Evolutionary conservation across 306 rosid genomes (phyloP).

Genomic region (Castanopsis chinensis): DNA sequence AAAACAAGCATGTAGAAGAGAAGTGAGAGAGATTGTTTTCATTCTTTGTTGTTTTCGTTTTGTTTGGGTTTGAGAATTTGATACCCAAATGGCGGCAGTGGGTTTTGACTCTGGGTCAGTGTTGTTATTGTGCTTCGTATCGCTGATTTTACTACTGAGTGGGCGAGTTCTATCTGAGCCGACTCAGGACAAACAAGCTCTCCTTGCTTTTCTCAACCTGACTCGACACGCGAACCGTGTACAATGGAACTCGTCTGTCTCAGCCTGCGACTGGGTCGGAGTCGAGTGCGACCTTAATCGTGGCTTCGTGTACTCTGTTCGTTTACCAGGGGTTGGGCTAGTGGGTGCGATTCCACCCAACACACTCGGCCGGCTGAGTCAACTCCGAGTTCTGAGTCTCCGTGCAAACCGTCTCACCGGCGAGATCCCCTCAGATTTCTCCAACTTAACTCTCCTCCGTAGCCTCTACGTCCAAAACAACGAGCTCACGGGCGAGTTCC

Average conservation of each 20-base stretch:
- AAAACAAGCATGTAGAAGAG: background rate
- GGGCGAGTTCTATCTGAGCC: conserved; percentile 59
- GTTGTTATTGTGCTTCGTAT: conserved; percentile 11
- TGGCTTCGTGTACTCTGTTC: conserved; percentile 55
- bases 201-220: conserved; percentile 60
- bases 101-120: conserved; percentile 5
- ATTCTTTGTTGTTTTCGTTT: conserved; percentile 4
- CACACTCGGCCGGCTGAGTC: conserved; percentile 56
- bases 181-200: conserved; percentile 81
- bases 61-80: background rate
- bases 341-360: conserved; percentile 67
- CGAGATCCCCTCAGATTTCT: conserved; percentile 71
- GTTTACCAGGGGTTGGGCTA: conserved; percentile 80
- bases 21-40: background rate
- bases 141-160: conserved; percentile 24
- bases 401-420: conserved; percentile 75
- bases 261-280: conserved; percentile 91
- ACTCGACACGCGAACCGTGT: conserved; percentile 67
- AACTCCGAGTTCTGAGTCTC: conserved; percentile 80
- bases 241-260: conserved; percentile 73
- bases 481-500: conserved; percentile 60
- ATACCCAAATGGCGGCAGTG: conserved; percentile 34
- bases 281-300: conserved; percentile 46
- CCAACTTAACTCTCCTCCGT: conserved; percentile 61
- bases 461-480: conserved; percentile 71